Conservation (phyloP, 768 basidiomycete species). For the Rickenella mellea region DNA sequence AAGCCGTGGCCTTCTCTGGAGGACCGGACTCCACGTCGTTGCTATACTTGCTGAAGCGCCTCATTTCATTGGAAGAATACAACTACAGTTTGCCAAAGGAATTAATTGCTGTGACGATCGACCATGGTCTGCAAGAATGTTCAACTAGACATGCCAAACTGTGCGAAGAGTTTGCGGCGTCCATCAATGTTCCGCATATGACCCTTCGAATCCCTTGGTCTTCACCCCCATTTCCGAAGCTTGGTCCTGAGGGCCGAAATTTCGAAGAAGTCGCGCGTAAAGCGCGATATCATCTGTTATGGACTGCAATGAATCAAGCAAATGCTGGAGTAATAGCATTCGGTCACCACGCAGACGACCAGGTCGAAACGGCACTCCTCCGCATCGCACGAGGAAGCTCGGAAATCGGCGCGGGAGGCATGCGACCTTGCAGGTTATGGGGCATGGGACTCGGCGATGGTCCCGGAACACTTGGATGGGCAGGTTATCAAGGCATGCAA, state of each 20-base stretch:
- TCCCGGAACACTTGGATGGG: slow-evolving; percentile 25
- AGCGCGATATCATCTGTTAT: slow-evolving; percentile 47
- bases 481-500: slow-evolving; percentile 49
- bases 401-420: slow-evolving; percentile 51
- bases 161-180: slow-evolving; percentile 32
- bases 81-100: neutral
- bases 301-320: slow-evolving; percentile 31
- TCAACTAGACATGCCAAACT: slow-evolving; percentile 46
- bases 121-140: slow-evolving; percentile 58
- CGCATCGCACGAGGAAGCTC: slow-evolving; percentile 52
- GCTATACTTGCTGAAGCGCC: slow-evolving; percentile 44
- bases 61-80: neutral
- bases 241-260: slow-evolving; percentile 27
- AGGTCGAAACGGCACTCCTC: slow-evolving; percentile 74
- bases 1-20: slow-evolving; percentile 73
- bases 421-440: slow-evolving; percentile 59
- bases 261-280: slow-evolving; percentile 50
- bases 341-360: slow-evolving; percentile 78
- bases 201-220: slow-evolving; percentile 51
- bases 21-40: slow-evolving; percentile 79
- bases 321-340: slow-evolving; percentile 41
- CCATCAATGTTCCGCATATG: slow-evolving; percentile 35
- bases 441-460: slow-evolving; percentile 55
- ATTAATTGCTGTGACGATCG: slow-evolving; percentile 52
- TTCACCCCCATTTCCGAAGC: slow-evolving; percentile 35